phyloP scores from a whole-genome alignment of 2,329 filamentous ascomycete species.

The Aspergillus niger region DNA sequence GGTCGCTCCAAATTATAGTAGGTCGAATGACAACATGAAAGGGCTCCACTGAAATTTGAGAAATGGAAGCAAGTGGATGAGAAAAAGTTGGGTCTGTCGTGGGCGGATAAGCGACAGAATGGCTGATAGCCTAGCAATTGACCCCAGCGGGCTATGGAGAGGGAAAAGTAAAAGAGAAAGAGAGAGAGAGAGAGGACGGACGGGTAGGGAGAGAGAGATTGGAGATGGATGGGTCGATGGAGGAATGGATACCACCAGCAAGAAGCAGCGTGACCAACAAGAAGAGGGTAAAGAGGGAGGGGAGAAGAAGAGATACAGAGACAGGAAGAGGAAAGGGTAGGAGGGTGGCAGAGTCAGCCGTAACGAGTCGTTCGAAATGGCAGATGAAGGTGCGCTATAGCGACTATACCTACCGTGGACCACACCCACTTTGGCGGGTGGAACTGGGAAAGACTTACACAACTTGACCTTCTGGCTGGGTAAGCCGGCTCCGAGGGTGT shows the following conservation, averaged over 20 bases:
- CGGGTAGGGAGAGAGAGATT: neutral
- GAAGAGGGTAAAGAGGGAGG: conserved; percentile 10
- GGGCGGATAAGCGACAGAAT: conserved; percentile 2
- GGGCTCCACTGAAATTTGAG: neutral
- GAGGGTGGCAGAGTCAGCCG: conserved; percentile 15
- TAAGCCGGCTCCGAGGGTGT: neutral
- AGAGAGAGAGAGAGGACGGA: conserved; percentile 1
- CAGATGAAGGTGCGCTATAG: conserved; percentile 5
- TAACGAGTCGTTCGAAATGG: conserved; percentile 10
- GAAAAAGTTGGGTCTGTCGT: neutral
- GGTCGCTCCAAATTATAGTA: neutral
- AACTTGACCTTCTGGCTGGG: neutral
- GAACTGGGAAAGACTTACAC: neutral
- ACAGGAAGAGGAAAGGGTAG: conserved; percentile 11
- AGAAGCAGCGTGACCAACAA: neutral
- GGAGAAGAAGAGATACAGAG: neutral
- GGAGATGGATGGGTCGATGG: neutral
- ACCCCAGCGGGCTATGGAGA: conserved; percentile 8
- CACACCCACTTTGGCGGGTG: neutral
- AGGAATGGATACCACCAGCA: neutral
- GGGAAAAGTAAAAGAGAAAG: neutral
- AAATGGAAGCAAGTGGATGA: neutral
- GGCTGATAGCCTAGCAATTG: conserved; percentile 11
- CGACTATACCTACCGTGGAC: conserved; percentile 3
- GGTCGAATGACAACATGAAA: neutral